Percentiles rank a stretch among this genome's conserved stretches.
These are phyloP conservation scores for Agapanthus africanus DNA, from an alignment of 106 monocot species.

Conservation along the genomic window DNA sequence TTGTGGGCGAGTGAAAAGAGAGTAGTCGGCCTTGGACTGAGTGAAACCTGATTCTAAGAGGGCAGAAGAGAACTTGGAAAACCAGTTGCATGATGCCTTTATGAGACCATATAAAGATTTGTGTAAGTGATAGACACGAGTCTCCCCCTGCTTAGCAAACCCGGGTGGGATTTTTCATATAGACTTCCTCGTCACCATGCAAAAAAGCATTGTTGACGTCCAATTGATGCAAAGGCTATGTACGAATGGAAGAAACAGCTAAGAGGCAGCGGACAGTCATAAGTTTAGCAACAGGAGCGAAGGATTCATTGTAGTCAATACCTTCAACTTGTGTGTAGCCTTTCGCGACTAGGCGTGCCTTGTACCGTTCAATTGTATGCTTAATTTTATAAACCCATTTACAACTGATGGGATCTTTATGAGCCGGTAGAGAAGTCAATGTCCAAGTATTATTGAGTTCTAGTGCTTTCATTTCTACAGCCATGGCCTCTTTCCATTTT, in stretches of 20 bases:
- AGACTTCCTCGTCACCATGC: background rate
- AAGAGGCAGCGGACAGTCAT: background rate
- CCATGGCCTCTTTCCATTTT: background rate
- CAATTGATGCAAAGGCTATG: background rate
- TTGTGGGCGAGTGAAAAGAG: too few relatives aligned
- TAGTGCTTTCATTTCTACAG: background rate
- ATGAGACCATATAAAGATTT: conserved; percentile 1
- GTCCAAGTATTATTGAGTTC: background rate
- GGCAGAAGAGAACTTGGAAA: background rate
- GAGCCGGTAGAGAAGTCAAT: background rate
- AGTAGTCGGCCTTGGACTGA: too few relatives aligned
- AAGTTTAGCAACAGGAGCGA: background rate
- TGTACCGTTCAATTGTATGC: background rate
- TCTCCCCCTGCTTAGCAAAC: background rate
- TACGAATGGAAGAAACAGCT: background rate
- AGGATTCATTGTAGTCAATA: background rate
- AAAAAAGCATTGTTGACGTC: conserved; percentile 2
- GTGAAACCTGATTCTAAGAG: background rate
- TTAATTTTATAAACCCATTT: conserved; percentile 11
- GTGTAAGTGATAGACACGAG: background rate
- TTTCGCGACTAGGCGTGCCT: background rate
- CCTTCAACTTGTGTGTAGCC: conserved; percentile 3
- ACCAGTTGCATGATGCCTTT: conserved; percentile 3
- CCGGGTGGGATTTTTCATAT: background rate
- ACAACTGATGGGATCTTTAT: background rate